A percentile compares a stretch with the other conserved stretches of the same genome.
phyloP scores from a whole-genome alignment of 176 grass and related monocot species.

The Aechmea fasciata region DNA sequence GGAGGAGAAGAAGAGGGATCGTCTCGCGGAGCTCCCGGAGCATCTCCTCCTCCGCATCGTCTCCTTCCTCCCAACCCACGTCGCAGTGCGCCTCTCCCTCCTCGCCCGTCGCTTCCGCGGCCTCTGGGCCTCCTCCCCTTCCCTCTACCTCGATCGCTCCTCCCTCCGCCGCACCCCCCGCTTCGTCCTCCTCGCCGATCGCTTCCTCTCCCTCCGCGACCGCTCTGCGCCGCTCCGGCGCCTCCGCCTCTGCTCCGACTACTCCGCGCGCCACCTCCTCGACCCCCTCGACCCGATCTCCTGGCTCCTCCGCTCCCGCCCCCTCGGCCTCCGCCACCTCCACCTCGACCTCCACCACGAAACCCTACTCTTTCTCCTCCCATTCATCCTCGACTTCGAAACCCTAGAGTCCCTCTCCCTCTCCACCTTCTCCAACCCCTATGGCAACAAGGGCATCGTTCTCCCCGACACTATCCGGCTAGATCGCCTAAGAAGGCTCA shows the following conservation, averaged over 20 bases:
- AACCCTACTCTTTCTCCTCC: not conserved
- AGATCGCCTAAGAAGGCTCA: not conserved
- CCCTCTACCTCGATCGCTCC: not conserved
- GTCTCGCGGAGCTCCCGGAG: not conserved
- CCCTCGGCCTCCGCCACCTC: not conserved
- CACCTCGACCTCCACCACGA: not conserved
- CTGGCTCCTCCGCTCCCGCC: not conserved
- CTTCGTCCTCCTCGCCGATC: not conserved
- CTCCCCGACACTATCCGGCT: not conserved
- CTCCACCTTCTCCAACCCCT: not conserved
- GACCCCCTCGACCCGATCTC: too few species aligned
- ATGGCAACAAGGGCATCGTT: not conserved
- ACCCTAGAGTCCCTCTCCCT: not conserved
- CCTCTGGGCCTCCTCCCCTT: slow-evolving; percentile 2
- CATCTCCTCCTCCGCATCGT: not conserved
- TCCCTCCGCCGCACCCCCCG: too few species aligned
- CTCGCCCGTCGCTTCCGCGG: not conserved
- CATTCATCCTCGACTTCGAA: not conserved
- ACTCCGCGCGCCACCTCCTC: not conserved
- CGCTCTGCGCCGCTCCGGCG: not conserved
- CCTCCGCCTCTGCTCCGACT: not conserved
- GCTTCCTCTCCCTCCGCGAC: not conserved
- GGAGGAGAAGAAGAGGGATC: not conserved
- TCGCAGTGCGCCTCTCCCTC: not conserved
- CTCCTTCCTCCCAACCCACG: not conserved